Conservation (phyloP, 2,329 filamentous ascomycete genomes). For the Exophiala sp. region DNA sequence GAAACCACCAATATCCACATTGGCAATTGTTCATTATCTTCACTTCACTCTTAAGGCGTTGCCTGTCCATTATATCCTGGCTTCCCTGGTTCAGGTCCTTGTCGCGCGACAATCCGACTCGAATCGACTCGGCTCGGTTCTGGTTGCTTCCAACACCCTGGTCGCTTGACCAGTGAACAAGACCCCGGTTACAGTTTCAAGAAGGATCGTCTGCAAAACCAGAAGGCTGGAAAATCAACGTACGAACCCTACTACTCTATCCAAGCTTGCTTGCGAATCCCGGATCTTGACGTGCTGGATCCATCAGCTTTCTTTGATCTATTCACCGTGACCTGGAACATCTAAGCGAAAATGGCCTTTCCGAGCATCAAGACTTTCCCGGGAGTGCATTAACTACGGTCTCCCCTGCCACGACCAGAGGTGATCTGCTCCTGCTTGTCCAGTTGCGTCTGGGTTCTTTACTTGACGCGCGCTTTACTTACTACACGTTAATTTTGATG, state of each 20-base stretch:
- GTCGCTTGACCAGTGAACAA: slow-evolving; percentile 6
- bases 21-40: slow-evolving; percentile 2
- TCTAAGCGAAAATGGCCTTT: slow-evolving; percentile 14
- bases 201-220: slow-evolving; percentile 1
- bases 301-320: slow-evolving; percentile 2
- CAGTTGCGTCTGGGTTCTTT: slow-evolving; percentile 12
- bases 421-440: slow-evolving; percentile 14
- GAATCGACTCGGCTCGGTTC: neutral
- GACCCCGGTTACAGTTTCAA: neutral
- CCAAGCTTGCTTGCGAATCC: slow-evolving; percentile 1
- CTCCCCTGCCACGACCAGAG: slow-evolving; percentile 9
- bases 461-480: slow-evolving; percentile 2
- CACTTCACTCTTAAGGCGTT: slow-evolving; percentile 11
- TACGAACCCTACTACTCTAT: slow-evolving; percentile 1
- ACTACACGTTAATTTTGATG: neutral
- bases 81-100: slow-evolving; percentile 7
- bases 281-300: slow-evolving; percentile 1
- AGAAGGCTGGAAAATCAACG: neutral
- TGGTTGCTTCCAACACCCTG: neutral
- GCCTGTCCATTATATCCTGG: slow-evolving; percentile 12
- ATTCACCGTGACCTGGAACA: slow-evolving; percentile 8
- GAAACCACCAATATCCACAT: slow-evolving; percentile 13
- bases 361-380: slow-evolving; percentile 12
- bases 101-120: slow-evolving; percentile 3
- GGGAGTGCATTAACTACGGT: slow-evolving; percentile 5